phyloP scores from a whole-genome alignment of 805 yeast genomes.

The Tetrapisispora fleetii region DNA sequence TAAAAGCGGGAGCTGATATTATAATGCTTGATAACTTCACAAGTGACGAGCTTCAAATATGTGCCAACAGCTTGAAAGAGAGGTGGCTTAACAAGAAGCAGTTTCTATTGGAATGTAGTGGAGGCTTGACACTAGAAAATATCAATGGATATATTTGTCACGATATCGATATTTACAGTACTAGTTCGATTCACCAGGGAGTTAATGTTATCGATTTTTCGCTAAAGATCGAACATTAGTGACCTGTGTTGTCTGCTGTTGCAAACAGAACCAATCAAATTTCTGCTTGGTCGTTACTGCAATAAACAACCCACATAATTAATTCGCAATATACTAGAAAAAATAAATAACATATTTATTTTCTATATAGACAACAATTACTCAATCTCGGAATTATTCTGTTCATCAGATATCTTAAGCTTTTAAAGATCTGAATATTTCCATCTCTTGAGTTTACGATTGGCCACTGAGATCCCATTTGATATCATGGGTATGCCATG shows the following conservation, averaged over 20 bases:
- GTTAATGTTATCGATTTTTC: slow-evolving; percentile 73
- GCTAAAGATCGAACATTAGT: slow-evolving; percentile 36
- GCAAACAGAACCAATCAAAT: neutral
- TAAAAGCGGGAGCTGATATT: slow-evolving; percentile 89
- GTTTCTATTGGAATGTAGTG: slow-evolving; percentile 81
- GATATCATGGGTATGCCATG: slow-evolving; percentile 60
- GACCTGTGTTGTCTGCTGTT: neutral
- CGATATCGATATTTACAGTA: slow-evolving; percentile 81
- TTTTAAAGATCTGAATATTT: slow-evolving; percentile 64
- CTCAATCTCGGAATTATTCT: slow-evolving; percentile 36
- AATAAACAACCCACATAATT: too few relatives aligned
- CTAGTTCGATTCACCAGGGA: slow-evolving; percentile 92
- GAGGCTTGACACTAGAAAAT: slow-evolving; percentile 73
- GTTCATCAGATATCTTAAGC: slow-evolving; percentile 63
- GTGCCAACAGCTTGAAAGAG: slow-evolving; percentile 52
- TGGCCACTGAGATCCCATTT: slow-evolving; percentile 84
- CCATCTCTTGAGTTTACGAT: slow-evolving; percentile 63
- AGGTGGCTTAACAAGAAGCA: slow-evolving; percentile 40
- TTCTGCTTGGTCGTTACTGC: too few relatives aligned
- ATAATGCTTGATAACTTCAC: slow-evolving; percentile 88
- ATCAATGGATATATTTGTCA: slow-evolving; percentile 55
- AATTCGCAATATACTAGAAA: too few relatives aligned
- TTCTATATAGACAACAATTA: neutral
- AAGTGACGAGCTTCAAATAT: slow-evolving; percentile 52
- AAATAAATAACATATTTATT: too few relatives aligned